Evolutionary conservation across 2,329 filamentous ascomycete species (phyloP).

Genomic region (Fusarium poae): DNA sequence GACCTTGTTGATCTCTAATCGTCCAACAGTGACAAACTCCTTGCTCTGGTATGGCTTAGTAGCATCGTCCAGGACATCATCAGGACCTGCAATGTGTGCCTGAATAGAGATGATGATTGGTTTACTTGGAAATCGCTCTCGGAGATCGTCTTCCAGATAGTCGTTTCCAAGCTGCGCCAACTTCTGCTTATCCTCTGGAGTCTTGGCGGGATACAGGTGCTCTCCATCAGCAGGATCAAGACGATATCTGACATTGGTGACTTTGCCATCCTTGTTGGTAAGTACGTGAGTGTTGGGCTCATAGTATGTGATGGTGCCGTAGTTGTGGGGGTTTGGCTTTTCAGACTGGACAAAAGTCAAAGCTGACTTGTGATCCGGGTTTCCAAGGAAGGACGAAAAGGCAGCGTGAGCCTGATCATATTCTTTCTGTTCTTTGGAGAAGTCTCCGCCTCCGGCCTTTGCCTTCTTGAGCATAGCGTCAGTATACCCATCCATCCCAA

Average conservation of each 20-base stretch:
- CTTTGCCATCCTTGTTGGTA: conserved; percentile 16
- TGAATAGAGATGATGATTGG: conserved; percentile 30
- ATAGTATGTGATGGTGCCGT: conserved; percentile 34
- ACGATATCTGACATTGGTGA: conserved; percentile 27
- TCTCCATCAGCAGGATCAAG: conserved; percentile 17
- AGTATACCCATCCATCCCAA: conserved; percentile 1
- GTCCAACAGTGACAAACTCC: conserved; percentile 3
- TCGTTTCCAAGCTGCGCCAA: conserved; percentile 5
- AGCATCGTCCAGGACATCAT: conserved; percentile 18
- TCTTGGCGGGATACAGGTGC: conserved; percentile 20
- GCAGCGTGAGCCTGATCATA: not conserved
- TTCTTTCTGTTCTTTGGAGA: conserved; percentile 4
- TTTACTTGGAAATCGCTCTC: conserved; percentile 15
- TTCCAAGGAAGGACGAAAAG: not conserved
- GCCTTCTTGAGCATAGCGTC: not conserved
- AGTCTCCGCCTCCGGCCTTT: conserved; percentile 9
- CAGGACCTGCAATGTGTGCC: conserved; percentile 23
- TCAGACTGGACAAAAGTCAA: conserved; percentile 10
- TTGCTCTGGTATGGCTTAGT: conserved; percentile 12
- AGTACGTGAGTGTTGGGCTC: conserved; percentile 31
- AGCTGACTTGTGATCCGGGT: not conserved
- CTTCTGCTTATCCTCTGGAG: not conserved
- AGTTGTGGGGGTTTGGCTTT: conserved; percentile 32
- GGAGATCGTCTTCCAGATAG: conserved; percentile 28
- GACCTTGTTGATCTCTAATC: conserved; percentile 27